Conservation (phyloP, 192 early-diverging fungal genomes). For the Pilobolus umbonatus region DNA sequence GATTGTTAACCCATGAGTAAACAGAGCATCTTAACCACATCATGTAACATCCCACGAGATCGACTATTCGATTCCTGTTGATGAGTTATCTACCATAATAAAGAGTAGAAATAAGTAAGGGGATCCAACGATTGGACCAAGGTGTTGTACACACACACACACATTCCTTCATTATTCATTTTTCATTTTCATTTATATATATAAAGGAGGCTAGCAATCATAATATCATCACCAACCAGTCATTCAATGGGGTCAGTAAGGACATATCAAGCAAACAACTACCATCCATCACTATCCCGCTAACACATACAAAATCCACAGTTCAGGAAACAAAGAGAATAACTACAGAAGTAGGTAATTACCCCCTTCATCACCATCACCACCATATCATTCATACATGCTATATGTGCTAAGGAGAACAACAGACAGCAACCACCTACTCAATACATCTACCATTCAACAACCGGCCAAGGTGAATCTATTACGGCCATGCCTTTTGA, state of each 20-base stretch:
- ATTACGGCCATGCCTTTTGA: conserved; percentile 25
- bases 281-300: neutral
- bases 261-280: neutral
- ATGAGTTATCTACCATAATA: no score
- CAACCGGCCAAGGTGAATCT: conserved; percentile 9
- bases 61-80: no score
- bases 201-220: conserved; percentile 20
- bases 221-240: conserved; percentile 4
- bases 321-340: neutral
- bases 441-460: neutral
- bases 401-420: no score
- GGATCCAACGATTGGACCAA: no score
- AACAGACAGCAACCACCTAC: neutral
- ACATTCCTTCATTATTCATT: neutral
- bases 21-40: no score
- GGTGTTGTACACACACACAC: no score
- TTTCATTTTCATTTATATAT: conserved; percentile 6
- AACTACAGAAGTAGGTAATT: conserved; percentile 10
- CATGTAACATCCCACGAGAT: no score
- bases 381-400: no score
- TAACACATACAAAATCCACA: neutral
- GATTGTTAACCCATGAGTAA: no score
- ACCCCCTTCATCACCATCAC: neutral
- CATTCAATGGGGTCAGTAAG: no score
- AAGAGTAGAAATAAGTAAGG: no score